phyloP scores from a whole-genome alignment of 257 asterid genomes.

The Echium plantagineum region DNA sequence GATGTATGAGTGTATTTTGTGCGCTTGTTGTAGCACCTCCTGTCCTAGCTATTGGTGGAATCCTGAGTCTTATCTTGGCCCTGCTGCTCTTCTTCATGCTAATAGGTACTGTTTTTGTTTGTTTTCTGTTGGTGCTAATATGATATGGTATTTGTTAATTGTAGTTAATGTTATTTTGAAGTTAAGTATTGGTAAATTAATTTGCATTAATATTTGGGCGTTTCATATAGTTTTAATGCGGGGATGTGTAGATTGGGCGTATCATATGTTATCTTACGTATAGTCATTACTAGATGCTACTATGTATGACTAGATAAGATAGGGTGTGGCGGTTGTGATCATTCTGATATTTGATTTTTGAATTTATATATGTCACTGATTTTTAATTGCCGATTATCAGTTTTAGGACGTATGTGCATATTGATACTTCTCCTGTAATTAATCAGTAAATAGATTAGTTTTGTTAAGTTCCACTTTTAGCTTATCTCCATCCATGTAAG shows the following conservation, averaged over 20 bases:
- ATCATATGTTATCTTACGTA: too few species aligned
- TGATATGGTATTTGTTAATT: neutral
- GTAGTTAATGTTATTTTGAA: neutral
- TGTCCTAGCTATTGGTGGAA: conserved; percentile 99
- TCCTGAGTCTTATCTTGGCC: conserved; percentile 93
- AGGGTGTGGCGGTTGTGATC: too few species aligned
- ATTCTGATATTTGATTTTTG: too few species aligned
- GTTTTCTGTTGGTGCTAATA: neutral
- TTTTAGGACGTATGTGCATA: neutral
- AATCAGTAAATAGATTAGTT: neutral
- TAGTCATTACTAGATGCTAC: too few species aligned
- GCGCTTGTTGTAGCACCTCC: conserved; percentile 93
- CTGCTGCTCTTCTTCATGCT: conserved; percentile 92
- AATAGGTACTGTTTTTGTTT: conserved; percentile 35
- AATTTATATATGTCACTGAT: too few species aligned
- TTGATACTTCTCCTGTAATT: neutral
- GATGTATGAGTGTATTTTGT: conserved; percentile 90
- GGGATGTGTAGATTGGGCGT: too few species aligned
- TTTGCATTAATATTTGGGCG: too few species aligned
- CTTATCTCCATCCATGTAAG: too few species aligned
- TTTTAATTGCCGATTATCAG: too few species aligned
- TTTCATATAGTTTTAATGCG: too few species aligned
- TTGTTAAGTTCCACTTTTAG: neutral
- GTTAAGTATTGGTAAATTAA: too few species aligned
- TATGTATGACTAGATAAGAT: too few species aligned